Percentiles rank a stretch among this genome's conserved stretches.
Conservation (phyloP, 805 yeast species). For the Lipomyces lipofer region DNA sequence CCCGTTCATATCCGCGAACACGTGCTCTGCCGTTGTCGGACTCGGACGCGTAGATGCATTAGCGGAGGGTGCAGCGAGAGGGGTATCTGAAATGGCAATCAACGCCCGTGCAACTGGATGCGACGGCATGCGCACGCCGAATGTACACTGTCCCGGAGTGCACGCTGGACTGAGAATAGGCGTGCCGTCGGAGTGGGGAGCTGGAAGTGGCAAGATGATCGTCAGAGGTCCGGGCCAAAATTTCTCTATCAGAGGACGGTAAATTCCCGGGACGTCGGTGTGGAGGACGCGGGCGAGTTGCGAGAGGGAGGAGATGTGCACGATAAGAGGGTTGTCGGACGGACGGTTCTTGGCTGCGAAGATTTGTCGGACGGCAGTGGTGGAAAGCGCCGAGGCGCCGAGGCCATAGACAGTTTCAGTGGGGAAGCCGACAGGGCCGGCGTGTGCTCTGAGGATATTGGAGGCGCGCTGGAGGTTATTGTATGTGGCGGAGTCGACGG, state of each 20-base stretch:
- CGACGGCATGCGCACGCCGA: slow-evolving; percentile 87
- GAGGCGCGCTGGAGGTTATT: slow-evolving; percentile 52
- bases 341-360: slow-evolving; percentile 92
- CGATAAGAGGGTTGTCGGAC: slow-evolving; percentile 89
- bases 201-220: slow-evolving; percentile 64
- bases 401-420: slow-evolving; percentile 97
- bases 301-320: slow-evolving; percentile 76
- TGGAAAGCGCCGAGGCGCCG: slow-evolving; percentile 81
- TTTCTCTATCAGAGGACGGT: slow-evolving; percentile 59
- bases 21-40: slow-evolving; percentile 88
- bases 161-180: slow-evolving; percentile 62
- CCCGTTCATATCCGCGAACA: slow-evolving; percentile 73
- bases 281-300: slow-evolving; percentile 50
- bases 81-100: slow-evolving; percentile 78
- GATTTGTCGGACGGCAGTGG: slow-evolving; percentile 71
- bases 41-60: slow-evolving; percentile 95
- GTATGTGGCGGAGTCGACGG: slow-evolving; percentile 1
- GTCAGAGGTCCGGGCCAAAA: slow-evolving; percentile 98
- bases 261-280: slow-evolving; percentile 61
- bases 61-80: slow-evolving; percentile 97
- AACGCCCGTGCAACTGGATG: slow-evolving; percentile 90
- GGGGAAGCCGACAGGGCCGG: slow-evolving; percentile 84
- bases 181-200: slow-evolving; percentile 40
- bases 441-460: slow-evolving; percentile 48
- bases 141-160: slow-evolving; percentile 84